These are phyloP conservation scores for Vicia villosa DNA, from an alignment of 306 rosid genomes.

Conservation along the genomic window DNA sequence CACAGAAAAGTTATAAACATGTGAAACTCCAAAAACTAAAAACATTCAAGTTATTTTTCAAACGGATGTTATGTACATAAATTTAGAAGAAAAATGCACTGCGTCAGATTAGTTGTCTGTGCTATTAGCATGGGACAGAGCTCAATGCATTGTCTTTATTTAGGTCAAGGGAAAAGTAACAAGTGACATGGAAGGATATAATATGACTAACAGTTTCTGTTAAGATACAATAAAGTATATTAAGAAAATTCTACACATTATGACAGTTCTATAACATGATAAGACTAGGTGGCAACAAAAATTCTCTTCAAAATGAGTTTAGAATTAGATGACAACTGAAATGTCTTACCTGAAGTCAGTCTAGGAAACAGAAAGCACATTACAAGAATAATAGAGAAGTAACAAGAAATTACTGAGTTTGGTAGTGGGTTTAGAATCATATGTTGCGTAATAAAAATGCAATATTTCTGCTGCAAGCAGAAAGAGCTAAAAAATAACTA, in stretches of 20 bases:
- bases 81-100: slow-evolving; percentile 11
- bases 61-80: slow-evolving; percentile 5
- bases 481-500: background rate
- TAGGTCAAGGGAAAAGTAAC: background rate
- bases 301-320: background rate
- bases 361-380: background rate
- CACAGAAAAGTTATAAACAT: background rate
- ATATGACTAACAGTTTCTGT: slow-evolving; percentile 4
- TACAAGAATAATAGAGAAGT: background rate
- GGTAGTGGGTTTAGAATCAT: background rate
- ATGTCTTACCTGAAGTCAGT: background rate
- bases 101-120: background rate
- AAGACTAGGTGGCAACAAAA: background rate
- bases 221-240: background rate
- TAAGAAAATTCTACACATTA: background rate
- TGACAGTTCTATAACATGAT: background rate
- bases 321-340: background rate
- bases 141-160: slow-evolving; percentile 4
- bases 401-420: background rate
- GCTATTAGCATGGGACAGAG: slow-evolving; percentile 20
- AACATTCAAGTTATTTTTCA: background rate
- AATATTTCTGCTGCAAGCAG: background rate
- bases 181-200: background rate
- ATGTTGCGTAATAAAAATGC: background rate
- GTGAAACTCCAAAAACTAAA: slow-evolving; percentile 1